phyloP scores from a whole-genome alignment of 495 filamentous ascomycete genomes.

The Penicillium odoratum region DNA sequence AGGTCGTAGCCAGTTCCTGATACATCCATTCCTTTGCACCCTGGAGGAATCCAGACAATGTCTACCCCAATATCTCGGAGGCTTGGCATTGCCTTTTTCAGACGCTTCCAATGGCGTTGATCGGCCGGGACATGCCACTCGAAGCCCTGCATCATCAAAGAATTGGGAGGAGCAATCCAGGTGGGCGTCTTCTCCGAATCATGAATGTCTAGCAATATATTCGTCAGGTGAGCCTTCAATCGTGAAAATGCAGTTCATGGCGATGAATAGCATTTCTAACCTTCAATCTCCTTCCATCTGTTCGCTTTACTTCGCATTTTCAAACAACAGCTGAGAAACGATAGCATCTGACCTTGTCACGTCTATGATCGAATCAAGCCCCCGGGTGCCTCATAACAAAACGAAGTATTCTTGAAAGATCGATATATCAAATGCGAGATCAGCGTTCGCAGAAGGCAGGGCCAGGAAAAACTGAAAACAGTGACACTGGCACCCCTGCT shows the following conservation, averaged over 20 bases:
- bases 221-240: neutral
- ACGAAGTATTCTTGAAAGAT: neutral
- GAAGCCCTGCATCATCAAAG: slow-evolving; percentile 69
- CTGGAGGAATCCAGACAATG: slow-evolving; percentile 72
- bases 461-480: slow-evolving; percentile 9
- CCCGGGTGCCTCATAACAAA: no score
- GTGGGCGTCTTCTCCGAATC: slow-evolving; percentile 28
- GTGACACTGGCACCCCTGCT: slow-evolving; percentile 23
- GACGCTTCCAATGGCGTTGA: slow-evolving; percentile 62
- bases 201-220: slow-evolving; percentile 16
- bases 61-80: slow-evolving; percentile 63
- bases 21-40: slow-evolving; percentile 65
- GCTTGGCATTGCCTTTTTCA: slow-evolving; percentile 52
- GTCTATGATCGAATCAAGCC: neutral
- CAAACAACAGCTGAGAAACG: slow-evolving; percentile 16
- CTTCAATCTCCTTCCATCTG: slow-evolving; percentile 19
- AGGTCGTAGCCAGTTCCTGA: slow-evolving; percentile 71
- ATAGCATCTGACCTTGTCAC: slow-evolving; percentile 14
- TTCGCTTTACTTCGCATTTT: slow-evolving; percentile 11
- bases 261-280: neutral
- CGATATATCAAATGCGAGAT: slow-evolving; percentile 9
- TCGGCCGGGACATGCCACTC: slow-evolving; percentile 75
- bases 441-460: slow-evolving; percentile 6
- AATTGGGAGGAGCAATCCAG: slow-evolving; percentile 46
- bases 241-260: neutral